These are phyloP conservation scores for Colletotrichum costaricense DNA, from an alignment of 2,329 filamentous ascomycete species.

Conservation along the genomic window DNA sequence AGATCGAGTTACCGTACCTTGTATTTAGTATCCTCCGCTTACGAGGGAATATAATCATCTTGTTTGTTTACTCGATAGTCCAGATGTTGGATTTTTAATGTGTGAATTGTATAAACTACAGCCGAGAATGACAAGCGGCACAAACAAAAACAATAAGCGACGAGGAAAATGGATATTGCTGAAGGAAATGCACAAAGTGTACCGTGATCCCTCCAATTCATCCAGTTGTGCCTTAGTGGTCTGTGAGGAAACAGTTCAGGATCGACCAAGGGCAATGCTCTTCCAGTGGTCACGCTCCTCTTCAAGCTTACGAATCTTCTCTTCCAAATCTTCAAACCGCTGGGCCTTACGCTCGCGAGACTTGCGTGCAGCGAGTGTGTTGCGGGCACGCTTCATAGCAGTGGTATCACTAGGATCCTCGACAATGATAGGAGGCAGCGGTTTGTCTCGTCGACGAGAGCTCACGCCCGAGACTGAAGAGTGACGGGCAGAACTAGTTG, in stretches of 20 bases:
- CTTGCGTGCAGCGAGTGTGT: conserved; percentile 92
- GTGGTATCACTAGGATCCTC: conserved; percentile 78
- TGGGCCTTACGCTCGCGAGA: conserved; percentile 88
- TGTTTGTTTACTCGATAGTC: no score
- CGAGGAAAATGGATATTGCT: not conserved
- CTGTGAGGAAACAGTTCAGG: conserved; percentile 4
- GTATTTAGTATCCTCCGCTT: no score
- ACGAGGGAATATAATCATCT: no score
- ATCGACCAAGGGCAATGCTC: conserved; percentile 57
- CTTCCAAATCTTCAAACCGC: conserved; percentile 79
- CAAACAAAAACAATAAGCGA: not conserved
- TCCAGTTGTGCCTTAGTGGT: not conserved
- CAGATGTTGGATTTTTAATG: no score
- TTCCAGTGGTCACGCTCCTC: conserved; percentile 76
- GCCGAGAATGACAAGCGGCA: not conserved
- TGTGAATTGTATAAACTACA: not conserved
- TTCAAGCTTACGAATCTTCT: conserved; percentile 76
- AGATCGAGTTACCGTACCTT: no score
- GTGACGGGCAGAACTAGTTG: conserved; percentile 63
- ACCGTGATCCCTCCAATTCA: conserved; percentile 6
- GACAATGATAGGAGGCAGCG: conserved; percentile 81
- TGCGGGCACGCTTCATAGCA: conserved; percentile 94
- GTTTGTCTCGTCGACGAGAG: conserved; percentile 82
- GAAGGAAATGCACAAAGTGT: not conserved
- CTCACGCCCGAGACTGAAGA: conserved; percentile 78